Evolutionary conservation across 1,139 yeast species (phyloP).

Genomic region (Petasospora rhodanensis): DNA sequence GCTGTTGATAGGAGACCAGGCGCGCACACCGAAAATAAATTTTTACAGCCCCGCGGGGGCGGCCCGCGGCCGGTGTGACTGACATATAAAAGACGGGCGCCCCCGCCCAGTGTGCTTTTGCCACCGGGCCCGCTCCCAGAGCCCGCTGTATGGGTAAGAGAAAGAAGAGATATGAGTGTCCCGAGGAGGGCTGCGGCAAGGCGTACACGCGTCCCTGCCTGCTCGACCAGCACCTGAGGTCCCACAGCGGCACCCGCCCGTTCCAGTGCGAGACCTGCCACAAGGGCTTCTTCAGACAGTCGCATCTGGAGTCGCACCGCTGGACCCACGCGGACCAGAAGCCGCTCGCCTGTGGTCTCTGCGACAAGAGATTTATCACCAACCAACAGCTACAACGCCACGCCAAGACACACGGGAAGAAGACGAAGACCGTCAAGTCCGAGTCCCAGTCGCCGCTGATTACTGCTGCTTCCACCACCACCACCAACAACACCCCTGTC

Average conservation of each 20-base stretch:
- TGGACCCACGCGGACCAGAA: constrained; percentile 62
- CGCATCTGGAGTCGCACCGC: constrained; percentile 62
- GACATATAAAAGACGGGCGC: no score
- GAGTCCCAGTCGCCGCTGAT: not conserved
- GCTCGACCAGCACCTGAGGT: constrained; percentile 61
- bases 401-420: constrained; percentile 48
- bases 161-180: constrained; percentile 41
- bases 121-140: no score
- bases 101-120: no score
- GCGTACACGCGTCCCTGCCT: constrained; percentile 47
- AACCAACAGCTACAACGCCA: constrained; percentile 82
- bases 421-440: not conserved
- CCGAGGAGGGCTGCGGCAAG: constrained; percentile 35
- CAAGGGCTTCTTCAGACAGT: constrained; percentile 64
- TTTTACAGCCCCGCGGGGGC: no score
- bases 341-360: constrained; percentile 59
- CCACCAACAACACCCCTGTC: not conserved
- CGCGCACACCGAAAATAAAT: no score
- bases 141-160: no score
- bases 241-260: constrained; percentile 81
- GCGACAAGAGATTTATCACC: constrained; percentile 56
- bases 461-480: no score
- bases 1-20: no score
- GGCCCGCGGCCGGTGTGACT: no score
- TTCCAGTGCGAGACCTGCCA: constrained; percentile 72